Base-by-base conservation (phyloP, 805 yeast genomes). In the Kodamaea kakaduensis region DNA sequence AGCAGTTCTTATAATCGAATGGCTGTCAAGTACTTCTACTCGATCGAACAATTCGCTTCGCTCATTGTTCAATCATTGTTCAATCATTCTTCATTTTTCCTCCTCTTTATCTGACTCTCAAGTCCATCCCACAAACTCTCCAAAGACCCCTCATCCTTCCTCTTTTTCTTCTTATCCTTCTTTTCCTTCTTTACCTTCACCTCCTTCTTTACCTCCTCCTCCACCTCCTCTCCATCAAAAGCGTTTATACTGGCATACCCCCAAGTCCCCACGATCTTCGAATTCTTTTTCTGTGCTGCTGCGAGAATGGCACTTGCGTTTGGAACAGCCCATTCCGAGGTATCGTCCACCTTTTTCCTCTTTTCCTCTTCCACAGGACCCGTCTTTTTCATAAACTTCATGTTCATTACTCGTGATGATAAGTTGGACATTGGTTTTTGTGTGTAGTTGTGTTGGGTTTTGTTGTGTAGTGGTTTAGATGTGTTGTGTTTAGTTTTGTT, bases 331-430 rank as follows among this genome's bases (percentile, higher is more conserved):
- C 81, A 75, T 49, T 74, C 78, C 20, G 79, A 73, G 5, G 49
- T 14, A 44, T 78, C 85, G 27, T 58, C 61, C 10, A 71, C 55
- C 36, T 67, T 72, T 31, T 51, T 59, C 36, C 52, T 50, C 25
- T 50, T 43, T 25, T 61, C 65, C n/a, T 56, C 54, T 24, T 64
- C 50, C 18, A 54, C 56, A n/a, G 53, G 52, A 24, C 60, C 68
- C 15, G 71, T 51, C 27, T 51, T 54, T 38, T 55, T 61, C 70
- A 67, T 67, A 68, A 67, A 67, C 69, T 85, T 86, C 96, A 86
- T 86, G 73, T 81, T 82, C 78, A 81, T 66, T 48, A 86, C 84
- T 49, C 87, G 72, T 7, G 38, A 29, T 7, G 38, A 35, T 20
- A 35, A 34, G 17, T 35, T 29, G 23, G 38, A 30, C 38, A 35